phyloP scores from a whole-genome alignment of 371 early-diverging fungal genomes.

The Mucor indicus region DNA sequence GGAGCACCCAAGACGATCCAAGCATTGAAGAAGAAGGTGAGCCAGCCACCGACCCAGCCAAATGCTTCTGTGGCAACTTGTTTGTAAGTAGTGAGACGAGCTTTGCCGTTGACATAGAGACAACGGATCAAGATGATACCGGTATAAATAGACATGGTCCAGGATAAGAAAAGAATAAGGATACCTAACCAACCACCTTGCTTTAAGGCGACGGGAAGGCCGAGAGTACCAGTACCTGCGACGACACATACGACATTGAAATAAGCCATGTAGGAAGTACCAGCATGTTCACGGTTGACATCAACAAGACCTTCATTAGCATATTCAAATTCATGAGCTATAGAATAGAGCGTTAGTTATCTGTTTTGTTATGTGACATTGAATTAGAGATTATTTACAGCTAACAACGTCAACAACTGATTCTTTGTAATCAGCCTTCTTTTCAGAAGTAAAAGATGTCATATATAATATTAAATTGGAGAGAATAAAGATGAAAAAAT shows the following conservation, averaged over 20 bases:
- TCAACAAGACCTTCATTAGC: too few species aligned
- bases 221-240: too few species aligned
- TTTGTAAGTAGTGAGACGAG: conserved; percentile 42
- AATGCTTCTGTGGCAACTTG: conserved; percentile 37
- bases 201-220: too few species aligned
- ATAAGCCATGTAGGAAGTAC: too few species aligned
- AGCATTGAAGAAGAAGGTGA: conserved; percentile 53
- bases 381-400: too few species aligned
- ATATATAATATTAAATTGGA: not conserved
- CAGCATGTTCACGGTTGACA: too few species aligned
- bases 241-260: too few species aligned
- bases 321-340: too few species aligned
- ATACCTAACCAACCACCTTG: conserved; percentile 85
- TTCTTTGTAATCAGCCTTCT: conserved; percentile 10
- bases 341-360: too few species aligned
- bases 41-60: conserved; percentile 38
- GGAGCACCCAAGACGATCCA: conserved; percentile 56
- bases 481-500: not conserved
- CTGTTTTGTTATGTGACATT: too few species aligned
- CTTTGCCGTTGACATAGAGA: conserved; percentile 32
- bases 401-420: conserved; percentile 9
- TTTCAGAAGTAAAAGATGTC: conserved; percentile 7
- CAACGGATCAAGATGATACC: conserved; percentile 35
- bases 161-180: conserved; percentile 70
- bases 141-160: conserved; percentile 63